phyloP scores from a whole-genome alignment of 768 basidiomycete species.

The Lanmaoa pseudosensibilis region DNA sequence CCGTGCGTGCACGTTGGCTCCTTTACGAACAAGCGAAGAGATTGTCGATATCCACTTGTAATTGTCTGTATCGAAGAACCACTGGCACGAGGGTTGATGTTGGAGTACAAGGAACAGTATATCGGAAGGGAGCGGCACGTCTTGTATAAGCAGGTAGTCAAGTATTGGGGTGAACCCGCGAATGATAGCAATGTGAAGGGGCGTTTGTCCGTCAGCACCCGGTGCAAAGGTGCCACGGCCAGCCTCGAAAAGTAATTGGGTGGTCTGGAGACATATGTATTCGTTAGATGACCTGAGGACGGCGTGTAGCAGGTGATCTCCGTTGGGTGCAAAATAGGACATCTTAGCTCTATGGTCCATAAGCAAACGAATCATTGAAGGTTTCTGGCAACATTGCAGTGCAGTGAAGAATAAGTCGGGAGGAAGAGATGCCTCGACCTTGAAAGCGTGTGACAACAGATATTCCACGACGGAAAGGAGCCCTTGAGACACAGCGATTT shows the following conservation, averaged over 20 bases:
- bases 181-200: neutral
- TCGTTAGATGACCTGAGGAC: neutral
- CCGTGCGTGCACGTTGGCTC: neutral
- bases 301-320: neutral
- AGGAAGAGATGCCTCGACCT: too few species aligned
- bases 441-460: neutral
- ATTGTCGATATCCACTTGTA: neutral
- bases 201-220: neutral
- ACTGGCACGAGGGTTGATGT: neutral
- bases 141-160: neutral
- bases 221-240: neutral
- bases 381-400: fast-evolving
- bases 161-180: neutral
- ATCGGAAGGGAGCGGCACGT: neutral
- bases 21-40: neutral
- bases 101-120: neutral
- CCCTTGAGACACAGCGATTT: neutral
- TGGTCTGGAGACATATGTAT: neutral
- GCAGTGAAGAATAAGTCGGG: neutral
- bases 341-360: neutral
- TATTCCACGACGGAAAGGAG: neutral
- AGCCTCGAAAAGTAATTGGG: neutral
- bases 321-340: fast-evolving
- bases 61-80: too few species aligned
- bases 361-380: neutral